A percentile compares a stretch with the other conserved stretches of the same genome.
Evolutionary conservation across 371 early-diverging fungal species (phyloP).

Genomic region (Vittaforma corneae): DNA sequence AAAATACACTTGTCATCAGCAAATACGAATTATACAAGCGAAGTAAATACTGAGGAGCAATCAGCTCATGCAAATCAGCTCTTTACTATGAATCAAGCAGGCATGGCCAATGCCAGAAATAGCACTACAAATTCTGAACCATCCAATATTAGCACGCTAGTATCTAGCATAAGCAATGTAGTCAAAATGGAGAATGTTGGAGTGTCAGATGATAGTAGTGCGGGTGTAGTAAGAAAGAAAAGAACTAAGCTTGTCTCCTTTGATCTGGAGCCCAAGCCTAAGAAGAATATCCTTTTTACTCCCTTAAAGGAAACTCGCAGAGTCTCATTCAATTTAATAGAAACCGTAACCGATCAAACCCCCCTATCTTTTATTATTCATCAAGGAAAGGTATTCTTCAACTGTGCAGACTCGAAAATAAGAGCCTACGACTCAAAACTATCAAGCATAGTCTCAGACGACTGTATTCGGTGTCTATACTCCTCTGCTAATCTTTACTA

Average conservation of each 20-base stretch:
- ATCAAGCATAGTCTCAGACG: conserved; percentile 3
- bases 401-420: background rate
- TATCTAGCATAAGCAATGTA: background rate
- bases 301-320: background rate
- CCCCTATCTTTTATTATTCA: too few species aligned
- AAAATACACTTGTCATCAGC: too few species aligned
- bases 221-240: background rate
- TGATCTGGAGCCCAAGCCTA: background rate
- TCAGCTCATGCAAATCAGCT: background rate
- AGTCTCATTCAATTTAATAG: background rate
- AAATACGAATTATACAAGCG: too few species aligned
- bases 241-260: background rate
- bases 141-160: too few species aligned
- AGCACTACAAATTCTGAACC: too few species aligned
- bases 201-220: background rate
- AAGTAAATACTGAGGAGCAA: too few species aligned
- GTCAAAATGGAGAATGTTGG: background rate
- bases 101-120: background rate
- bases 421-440: background rate
- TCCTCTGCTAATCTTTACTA: conserved; percentile 19
- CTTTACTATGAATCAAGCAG: background rate
- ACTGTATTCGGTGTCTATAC: conserved; percentile 13
- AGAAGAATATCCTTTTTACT: background rate
- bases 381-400: background rate
- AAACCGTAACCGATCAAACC: too few species aligned